phyloP scores from a whole-genome alignment of 768 basidiomycete species.

The Lactarius pseudohatsudake region DNA sequence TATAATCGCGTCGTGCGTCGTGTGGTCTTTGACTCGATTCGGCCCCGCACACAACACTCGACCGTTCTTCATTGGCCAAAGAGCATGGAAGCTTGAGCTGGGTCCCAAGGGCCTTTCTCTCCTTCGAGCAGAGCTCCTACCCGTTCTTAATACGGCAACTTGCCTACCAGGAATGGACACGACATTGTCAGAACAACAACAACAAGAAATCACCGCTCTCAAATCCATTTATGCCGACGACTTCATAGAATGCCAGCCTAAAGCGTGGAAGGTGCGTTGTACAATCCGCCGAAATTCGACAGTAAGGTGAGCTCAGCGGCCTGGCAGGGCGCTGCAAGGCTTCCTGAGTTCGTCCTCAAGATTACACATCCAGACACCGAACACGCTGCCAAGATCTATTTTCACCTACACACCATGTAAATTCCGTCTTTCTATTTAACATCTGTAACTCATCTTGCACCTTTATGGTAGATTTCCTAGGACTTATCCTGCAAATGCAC shows the following conservation, averaged over 20 bases:
- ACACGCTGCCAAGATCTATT: conserved; percentile 56
- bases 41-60: not conserved
- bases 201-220: conserved; percentile 73
- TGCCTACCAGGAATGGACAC: conserved; percentile 57
- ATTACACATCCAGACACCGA: conserved; percentile 63
- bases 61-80: conserved; percentile 7
- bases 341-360: conserved; percentile 76
- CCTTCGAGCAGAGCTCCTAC: conserved; percentile 47
- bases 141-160: conserved; percentile 24
- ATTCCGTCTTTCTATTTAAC: conserved; percentile 30
- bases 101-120: conserved; percentile 67
- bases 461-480: conserved; percentile 60
- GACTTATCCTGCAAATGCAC: conserved; percentile 75
- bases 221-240: conserved; percentile 80
- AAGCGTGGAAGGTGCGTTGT: conserved; percentile 74
- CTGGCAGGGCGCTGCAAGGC: conserved; percentile 58
- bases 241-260: conserved; percentile 69
- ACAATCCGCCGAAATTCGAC: conserved; percentile 1
- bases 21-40: not conserved
- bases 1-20: not conserved
- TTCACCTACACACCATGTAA: conserved; percentile 72
- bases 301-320: conserved; percentile 14
- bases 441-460: conserved; percentile 1
- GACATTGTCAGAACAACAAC: conserved; percentile 60
- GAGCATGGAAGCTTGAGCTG: conserved; percentile 73